Conservation (phyloP, 495 filamentous ascomycete genomes). For the Chaetomium cochliodes region DNA sequence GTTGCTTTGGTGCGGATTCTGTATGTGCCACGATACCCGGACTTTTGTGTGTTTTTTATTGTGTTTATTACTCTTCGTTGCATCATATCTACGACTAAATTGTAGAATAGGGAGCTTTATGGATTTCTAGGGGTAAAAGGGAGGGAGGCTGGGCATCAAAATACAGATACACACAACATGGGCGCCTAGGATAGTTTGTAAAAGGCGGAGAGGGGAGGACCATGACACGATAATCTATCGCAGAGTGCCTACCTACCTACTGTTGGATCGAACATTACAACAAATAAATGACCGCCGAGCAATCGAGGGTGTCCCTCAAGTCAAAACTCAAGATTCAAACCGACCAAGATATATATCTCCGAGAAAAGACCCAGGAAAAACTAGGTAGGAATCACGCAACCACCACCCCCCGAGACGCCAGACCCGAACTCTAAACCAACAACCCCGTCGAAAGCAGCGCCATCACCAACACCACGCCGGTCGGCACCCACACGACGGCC, state of each 20-base stretch:
- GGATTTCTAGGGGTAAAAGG: not conserved
- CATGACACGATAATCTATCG: too few species aligned
- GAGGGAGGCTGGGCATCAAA: not conserved
- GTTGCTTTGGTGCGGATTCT: not conserved
- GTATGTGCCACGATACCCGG: not conserved
- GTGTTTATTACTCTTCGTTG: not conserved
- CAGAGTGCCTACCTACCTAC: too few species aligned
- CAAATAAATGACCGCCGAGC: not conserved
- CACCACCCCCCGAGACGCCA: not conserved
- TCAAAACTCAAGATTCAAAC: not conserved
- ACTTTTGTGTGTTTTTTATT: not conserved
- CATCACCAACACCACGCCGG: not conserved
- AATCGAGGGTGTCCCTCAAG: not conserved
- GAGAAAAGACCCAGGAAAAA: not conserved
- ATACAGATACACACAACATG: not conserved
- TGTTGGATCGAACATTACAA: too few species aligned
- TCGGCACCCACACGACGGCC: slow-evolving; percentile 9
- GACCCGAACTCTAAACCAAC: not conserved
- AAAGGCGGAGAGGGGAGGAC: too few species aligned
- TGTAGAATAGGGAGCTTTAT: not conserved
- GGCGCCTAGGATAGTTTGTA: too few species aligned
- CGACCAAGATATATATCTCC: not conserved
- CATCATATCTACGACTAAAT: not conserved
- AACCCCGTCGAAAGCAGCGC: slow-evolving; percentile 5
- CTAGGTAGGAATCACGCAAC: not conserved